Conservation (phyloP, 2,329 filamentous ascomycete genomes). For the Beauveria sp. region DNA sequence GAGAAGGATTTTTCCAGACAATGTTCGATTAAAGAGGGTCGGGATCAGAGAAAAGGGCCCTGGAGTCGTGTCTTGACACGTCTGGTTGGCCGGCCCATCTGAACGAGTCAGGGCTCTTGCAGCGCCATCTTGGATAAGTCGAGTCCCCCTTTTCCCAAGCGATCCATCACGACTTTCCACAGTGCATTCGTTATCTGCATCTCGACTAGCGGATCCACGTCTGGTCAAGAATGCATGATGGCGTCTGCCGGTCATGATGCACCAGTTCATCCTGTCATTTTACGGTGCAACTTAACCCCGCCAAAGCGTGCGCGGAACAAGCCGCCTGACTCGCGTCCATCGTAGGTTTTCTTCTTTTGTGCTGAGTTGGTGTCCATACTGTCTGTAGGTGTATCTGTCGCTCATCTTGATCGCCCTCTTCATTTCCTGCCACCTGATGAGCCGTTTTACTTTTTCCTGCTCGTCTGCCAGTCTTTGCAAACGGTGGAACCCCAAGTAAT, state of each 20-base stretch:
- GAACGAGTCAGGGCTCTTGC: not conserved
- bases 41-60: not conserved
- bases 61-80: not conserved
- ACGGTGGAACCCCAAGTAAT: not conserved
- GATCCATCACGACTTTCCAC: not conserved
- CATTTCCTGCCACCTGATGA: not conserved
- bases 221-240: not conserved
- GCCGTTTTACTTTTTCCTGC: not conserved
- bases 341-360: no score
- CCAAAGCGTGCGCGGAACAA: not conserved
- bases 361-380: no score
- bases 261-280: slow-evolving; percentile 2
- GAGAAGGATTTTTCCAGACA: not conserved
- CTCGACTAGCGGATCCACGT: no score
- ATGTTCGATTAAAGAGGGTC: not conserved
- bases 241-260: not conserved
- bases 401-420: not conserved
- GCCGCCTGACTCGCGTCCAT: not conserved
- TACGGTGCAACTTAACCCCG: not conserved
- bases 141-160: not conserved
- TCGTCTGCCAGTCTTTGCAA: not conserved
- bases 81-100: not conserved
- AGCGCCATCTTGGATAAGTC: no score
- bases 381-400: not conserved
- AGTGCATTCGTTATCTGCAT: not conserved